Base-by-base conservation (phyloP, 2,329 filamentous ascomycete species). In the Beauveria caledonica region DNA sequence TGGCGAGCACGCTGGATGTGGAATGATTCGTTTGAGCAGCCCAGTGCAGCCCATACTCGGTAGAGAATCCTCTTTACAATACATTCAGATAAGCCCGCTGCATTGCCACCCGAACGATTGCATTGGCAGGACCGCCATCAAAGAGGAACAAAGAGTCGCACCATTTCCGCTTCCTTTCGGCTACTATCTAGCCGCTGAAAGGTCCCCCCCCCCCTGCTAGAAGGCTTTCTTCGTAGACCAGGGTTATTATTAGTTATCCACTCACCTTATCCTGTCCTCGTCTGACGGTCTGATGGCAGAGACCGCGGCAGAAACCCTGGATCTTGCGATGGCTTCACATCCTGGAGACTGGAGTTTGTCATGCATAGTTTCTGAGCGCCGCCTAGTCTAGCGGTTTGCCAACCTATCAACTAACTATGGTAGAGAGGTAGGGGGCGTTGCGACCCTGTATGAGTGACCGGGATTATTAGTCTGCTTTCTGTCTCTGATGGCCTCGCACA, bases 241-340 rank as follows among this genome's bases (percentile, higher is more conserved):
- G n/a, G 40, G 1, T 3, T 23, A 44, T 2, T 13, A 36, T 36
- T 13, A 13, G 4, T 44, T 58, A 27, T 21, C 56, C 44, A 48
- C 54, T 40, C 29, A 39, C 17, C 13, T 39, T 11, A 25, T 33
- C 27, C 44, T 46, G 42, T 39, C 21, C 36, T 27, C 45, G 15
- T 17, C 45, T 36, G 33, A 23, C 10, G 33, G 27, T 58, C 33
- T 42, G 33, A 40, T 33, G 17, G 42, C 21, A 29, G 27, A 19
- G 19, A 29, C 53, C 19, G 42, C 19, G 10, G 25, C 54, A 21
- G 36, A 21, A 51, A 51, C 36, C 10, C 55, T 39, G 55, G 23
- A 23, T 33, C 42, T 33, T 59, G 48, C 46, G 57, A 59, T 59
- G 57, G 57, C 57, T 15, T 59, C 57, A 59, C 57, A 52, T 45